A percentile compares a stretch with the other conserved stretches of the same genome.
Evolutionary conservation across 106 monocot species (phyloP).

Genomic region (Posidonia australis): DNA sequence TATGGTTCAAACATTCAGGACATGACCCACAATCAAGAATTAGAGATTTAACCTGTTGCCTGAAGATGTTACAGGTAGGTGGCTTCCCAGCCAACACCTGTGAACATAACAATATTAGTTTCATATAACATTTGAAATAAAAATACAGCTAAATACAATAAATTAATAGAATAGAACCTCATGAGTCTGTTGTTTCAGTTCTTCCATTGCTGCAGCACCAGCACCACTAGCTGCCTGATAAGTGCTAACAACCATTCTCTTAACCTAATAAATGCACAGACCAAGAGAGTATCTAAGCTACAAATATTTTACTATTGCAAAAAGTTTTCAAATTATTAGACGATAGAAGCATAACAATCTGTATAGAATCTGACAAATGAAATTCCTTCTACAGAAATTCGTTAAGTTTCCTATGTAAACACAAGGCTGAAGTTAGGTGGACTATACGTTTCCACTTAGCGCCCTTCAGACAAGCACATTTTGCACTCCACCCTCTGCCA

Average conservation of each 20-base stretch:
- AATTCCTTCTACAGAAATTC: no score
- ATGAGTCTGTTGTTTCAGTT: slow-evolving; percentile 82
- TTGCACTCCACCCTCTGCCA: no score
- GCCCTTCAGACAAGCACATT: no score
- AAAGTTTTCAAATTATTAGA: not conserved
- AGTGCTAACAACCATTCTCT: slow-evolving; percentile 96
- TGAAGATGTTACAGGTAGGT: slow-evolving; percentile 94
- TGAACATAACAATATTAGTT: slow-evolving; percentile 7
- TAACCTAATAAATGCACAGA: slow-evolving; percentile 39
- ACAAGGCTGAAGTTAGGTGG: no score
- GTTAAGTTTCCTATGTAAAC: no score
- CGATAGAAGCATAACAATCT: no score
- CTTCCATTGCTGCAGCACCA: slow-evolving; percentile 99
- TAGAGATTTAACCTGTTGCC: slow-evolving; percentile 53
- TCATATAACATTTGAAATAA: not conserved
- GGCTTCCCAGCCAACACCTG: slow-evolving; percentile 88
- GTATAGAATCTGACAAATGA: no score
- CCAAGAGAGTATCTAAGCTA: not conserved
- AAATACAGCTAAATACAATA: not conserved
- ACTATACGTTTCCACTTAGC: no score
- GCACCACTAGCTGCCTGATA: slow-evolving; percentile 99
- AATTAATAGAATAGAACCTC: slow-evolving; percentile 40
- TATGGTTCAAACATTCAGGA: not conserved
- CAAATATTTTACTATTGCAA: not conserved
- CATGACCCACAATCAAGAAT: not conserved